These are phyloP conservation scores for Nannizzia gypsea DNA, from an alignment of 2,329 filamentous ascomycete genomes.

Conservation along the genomic window DNA sequence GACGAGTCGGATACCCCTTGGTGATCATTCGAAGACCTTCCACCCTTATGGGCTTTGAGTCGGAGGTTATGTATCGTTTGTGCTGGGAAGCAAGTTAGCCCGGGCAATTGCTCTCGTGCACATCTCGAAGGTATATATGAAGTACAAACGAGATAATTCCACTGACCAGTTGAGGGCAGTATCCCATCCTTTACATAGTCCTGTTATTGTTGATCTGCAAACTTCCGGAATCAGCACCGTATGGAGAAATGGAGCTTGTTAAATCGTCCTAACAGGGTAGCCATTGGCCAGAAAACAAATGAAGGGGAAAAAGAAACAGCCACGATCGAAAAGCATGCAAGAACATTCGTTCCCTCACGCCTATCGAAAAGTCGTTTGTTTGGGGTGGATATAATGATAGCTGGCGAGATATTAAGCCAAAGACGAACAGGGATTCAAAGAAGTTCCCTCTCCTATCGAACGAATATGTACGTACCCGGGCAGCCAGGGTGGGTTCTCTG, in stretches of 20 bases:
- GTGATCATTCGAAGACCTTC: neutral
- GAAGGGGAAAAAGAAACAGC: neutral
- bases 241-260: neutral
- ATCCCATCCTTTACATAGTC: neutral
- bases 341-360: neutral
- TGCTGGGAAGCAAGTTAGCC: neutral
- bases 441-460: neutral
- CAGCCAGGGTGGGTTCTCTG: neutral
- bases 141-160: neutral
- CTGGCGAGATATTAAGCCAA: neutral
- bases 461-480: too few species aligned
- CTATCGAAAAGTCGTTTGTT: neutral
- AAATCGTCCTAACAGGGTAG: neutral
- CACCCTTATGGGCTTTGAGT: neutral
- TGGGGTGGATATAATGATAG: neutral
- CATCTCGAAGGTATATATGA: neutral
- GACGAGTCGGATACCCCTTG: neutral
- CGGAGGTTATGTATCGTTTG: neutral
- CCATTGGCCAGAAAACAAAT: neutral
- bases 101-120: neutral
- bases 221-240: neutral
- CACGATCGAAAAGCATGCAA: neutral
- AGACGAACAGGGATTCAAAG: neutral
- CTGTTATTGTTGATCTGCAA: neutral
- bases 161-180: neutral